Conservation (phyloP, 352 stramenopile species). For the Pythium insidiosum region DNA sequence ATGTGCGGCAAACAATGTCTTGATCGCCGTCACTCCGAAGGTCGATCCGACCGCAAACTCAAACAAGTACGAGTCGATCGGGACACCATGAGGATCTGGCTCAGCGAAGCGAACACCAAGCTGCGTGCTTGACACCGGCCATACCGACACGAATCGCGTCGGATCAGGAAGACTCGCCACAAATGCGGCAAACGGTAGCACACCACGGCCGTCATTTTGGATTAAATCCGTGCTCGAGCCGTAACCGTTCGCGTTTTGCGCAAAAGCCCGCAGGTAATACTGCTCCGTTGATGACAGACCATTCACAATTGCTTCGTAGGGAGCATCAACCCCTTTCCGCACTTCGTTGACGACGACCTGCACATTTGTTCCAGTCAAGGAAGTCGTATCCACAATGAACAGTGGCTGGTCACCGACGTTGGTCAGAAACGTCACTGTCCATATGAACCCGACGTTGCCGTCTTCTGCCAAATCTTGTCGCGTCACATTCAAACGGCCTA, state of each 20-base stretch:
- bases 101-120: slow-evolving; percentile 17
- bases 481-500: slow-evolving; percentile 59
- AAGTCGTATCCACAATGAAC: slow-evolving; percentile 25
- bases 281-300: slow-evolving; percentile 29
- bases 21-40: slow-evolving; percentile 39
- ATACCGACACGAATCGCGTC: slow-evolving; percentile 28
- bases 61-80: slow-evolving; percentile 41
- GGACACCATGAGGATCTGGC: slow-evolving; percentile 15
- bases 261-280: slow-evolving; percentile 62
- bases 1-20: slow-evolving; percentile 43
- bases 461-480: slow-evolving; percentile 27
- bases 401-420: slow-evolving; percentile 61
- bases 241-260: slow-evolving; percentile 65
- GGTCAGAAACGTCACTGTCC: slow-evolving; percentile 60
- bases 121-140: slow-evolving; percentile 52
- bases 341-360: slow-evolving; percentile 37
- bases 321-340: slow-evolving; percentile 42
- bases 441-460: slow-evolving; percentile 52
- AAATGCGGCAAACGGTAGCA: slow-evolving; percentile 32
- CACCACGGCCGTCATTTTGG: slow-evolving; percentile 51
- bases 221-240: slow-evolving; percentile 42
- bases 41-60: slow-evolving; percentile 42
- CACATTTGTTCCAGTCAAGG: slow-evolving; percentile 37
- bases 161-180: slow-evolving; percentile 24
- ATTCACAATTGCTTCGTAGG: slow-evolving; percentile 57